Base-by-base conservation (phyloP, 2,329 filamentous ascomycete genomes). In the Colletotrichum zoysiae region DNA sequence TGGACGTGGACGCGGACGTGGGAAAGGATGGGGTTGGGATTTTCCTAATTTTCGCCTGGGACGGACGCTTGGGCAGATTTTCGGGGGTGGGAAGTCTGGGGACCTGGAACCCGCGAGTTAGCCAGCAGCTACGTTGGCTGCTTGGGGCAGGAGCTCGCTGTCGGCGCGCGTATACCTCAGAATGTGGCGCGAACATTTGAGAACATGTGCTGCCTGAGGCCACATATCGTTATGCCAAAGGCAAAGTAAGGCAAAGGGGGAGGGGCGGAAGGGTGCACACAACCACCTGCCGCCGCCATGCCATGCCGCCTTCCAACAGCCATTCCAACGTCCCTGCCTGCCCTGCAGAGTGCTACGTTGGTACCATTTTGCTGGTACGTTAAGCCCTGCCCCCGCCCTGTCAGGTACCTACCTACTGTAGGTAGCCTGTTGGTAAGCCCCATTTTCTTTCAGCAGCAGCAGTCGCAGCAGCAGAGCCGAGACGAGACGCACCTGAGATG, bases 21-120 rank as follows among this genome's bases (percentile, higher is more conserved):
- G 73, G 72, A 72, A 73, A 74, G 74, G 74, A 76, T 74, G 75
- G 76, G 77, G 76, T 74, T 76, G 76, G 76, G 70, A 73, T 75
- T 76, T 75, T 75, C 70, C 73, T 58, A 74, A 74, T 74, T 75
- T 75, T 76, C 73, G 74, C 56, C 65, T 70, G 70, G 65, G 63
- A 73, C 72, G 65, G 63, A 73, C 72, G 71, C 71, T 74, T 74
- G 68, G 71, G 70, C 70, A 67, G 55, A 60, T 67, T 67, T 70
- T n/a, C 46, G 59, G 59, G 46, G 64, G 73, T 60, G 70, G 67
- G 56, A 51, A 67, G 59, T 62, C 66, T 67, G 62, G 73, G 65
- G 56, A 65, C 60, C 69, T 73, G 65, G 65, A 66, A 68, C 53
- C 53, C 44, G 53, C 33, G 48, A 59, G 55, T 30, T 59, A 46